Conservation (phyloP, 371 early-diverging fungal genomes). For the Lichtheimia corymbifera region DNA sequence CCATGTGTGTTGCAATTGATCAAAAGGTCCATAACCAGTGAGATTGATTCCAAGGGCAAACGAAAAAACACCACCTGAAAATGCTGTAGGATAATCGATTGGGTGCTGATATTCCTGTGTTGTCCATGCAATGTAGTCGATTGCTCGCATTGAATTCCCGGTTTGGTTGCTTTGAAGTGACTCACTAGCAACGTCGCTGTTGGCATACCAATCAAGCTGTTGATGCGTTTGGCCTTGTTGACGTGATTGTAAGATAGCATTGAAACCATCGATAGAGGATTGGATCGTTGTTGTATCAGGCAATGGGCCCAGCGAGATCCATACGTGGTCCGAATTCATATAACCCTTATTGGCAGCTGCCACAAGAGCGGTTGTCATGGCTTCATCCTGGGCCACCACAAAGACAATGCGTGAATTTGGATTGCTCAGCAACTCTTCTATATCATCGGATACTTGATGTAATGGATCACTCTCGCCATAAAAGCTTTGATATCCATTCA, state of each 20-base stretch:
- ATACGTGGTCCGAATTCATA: constrained; percentile 36
- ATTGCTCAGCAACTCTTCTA: constrained; percentile 36
- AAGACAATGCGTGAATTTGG: constrained; percentile 45
- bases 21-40: constrained; percentile 46
- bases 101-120: constrained; percentile 16
- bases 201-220: neutral
- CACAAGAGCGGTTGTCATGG: constrained; percentile 36
- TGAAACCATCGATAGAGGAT: constrained; percentile 25
- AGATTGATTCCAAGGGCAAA: constrained; percentile 31
- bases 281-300: constrained; percentile 13
- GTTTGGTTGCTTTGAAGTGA: neutral
- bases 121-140: constrained; percentile 33
- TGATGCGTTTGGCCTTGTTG: neutral
- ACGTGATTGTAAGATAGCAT: constrained; percentile 20
- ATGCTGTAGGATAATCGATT: constrained; percentile 32
- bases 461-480: constrained; percentile 33
- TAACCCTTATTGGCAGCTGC: constrained; percentile 42
- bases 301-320: constrained; percentile 26
- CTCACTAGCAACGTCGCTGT: constrained; percentile 3
- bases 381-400: constrained; percentile 49
- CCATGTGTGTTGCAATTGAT: constrained; percentile 49
- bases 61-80: constrained; percentile 47
- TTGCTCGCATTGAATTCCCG: constrained; percentile 17
- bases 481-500: constrained; percentile 47
- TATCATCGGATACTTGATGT: neutral